Base-by-base conservation (phyloP, 1,284 basidiomycete genomes). In the Retiboletus fuscus region DNA sequence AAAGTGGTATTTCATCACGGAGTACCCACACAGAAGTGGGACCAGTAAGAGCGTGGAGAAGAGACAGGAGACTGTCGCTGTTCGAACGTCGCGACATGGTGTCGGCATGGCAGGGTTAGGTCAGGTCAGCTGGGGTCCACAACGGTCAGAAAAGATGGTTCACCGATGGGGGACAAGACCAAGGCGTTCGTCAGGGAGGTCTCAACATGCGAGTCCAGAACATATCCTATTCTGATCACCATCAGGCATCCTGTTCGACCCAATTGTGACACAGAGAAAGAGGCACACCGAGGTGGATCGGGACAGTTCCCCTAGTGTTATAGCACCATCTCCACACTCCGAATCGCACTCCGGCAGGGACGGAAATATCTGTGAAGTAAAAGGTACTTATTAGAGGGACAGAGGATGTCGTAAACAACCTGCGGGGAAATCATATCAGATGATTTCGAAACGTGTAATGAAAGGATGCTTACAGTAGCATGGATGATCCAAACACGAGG, bases 281-380 rank as follows among this genome's bases (percentile, higher is more conserved):
- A 10, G 34, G 41, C 62, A 30, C 20, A 75, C 70, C 61, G 57
- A 8, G 73, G 65, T 47, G 62, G 22, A 28, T 61, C 49, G 49
- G 69, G 64, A 49, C 64, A 74, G n/a, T 51, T 46, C 61, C 64
- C 10, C 73, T 73, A 11, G 34, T 28, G 39, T 73, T 69, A 26
- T 73, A 72, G 55, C 72, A 73, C 72, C 70, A 74, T 34, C 69
- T 73, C 69, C 72, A 74, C 8, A 72, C 64, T 43, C 72, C 72
- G n/a, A 73, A 73, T 39, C 72, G 64, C 24, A 69, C 61, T 15
- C 70, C 70, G 5, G 55, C 61, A 18, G 63, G 69, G 20, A 60
- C 47, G 15, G 44, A 51, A 28, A 62, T 73, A 24, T 73, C 69
- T 28, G 72, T 72, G 41, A 74, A 73, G 41, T 73, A 72, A 41